Evolutionary conservation across 2,329 filamentous ascomycete genomes (phyloP), one percentile per base, ranked within the genome.

Genomic region (Fusarium equiseti): DNA sequence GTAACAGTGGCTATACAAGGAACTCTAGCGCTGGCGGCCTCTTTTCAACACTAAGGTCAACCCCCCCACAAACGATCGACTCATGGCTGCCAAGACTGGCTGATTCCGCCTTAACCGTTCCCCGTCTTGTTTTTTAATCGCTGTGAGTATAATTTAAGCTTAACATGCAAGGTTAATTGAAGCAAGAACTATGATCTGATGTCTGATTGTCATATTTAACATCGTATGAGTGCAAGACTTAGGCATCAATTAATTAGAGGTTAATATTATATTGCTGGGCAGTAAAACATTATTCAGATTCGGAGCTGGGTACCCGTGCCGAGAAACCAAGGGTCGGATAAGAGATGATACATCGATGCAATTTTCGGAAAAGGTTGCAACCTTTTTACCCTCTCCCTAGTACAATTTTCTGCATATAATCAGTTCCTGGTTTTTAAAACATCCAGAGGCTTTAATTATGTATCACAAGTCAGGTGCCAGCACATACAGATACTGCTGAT

Each of bases 71-170:
- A 24, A 3, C 10, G 56, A 67, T 67, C 40, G 40, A 54, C 64
- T 32, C 45, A 38, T 45, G 38, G 32, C 50, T 15, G 63, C 64
- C 63, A 67, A 67, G 63, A 48, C 40, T 48, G 29, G 22, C 27
- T 38, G 44, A 46, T 67, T 67, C 63, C 64, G 64, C 63, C 63
- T 66, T 67, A 63, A 43, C 56, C 63, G 63, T 62, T 18, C 35
- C 12, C 49, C 16, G 48, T 35, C 29, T 3, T 50, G 29, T 15
- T 27, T 40, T 45, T 52, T 49, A 26, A 43, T 10, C 18, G 5
- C 24, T 53, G 31, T 44, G 43, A 18, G 27, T 56, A 38, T 46
- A 27, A 29, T 67, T 67, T 67, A 67, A 67, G 64, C 64, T 67
- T 67, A 67, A 67, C 13, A 22, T 13, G 15, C 55, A 50, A 66